Evolutionary conservation across 108 stramenopile genomes (phyloP).

Genomic region (Nitzschia sp.): DNA sequence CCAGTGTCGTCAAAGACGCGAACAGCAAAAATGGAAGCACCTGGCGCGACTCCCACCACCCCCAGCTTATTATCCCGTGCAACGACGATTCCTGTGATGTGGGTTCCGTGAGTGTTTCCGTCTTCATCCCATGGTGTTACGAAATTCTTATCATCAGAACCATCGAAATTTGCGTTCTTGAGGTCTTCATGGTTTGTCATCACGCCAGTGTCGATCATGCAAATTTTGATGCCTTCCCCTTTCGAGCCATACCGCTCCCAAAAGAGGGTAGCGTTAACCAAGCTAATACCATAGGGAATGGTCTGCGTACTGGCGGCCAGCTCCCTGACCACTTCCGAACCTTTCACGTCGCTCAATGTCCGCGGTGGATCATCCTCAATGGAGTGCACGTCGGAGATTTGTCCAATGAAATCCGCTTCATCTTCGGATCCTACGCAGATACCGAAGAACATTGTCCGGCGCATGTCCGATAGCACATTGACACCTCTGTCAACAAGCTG

Average conservation of each 20-base stretch:
- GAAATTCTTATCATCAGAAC: neutral
- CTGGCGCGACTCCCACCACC: conserved; percentile 52
- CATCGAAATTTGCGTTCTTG: neutral
- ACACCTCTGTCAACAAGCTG: neutral
- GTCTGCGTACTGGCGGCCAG: neutral
- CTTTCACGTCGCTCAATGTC: conserved; percentile 1
- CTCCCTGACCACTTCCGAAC: neutral
- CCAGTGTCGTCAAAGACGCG: conserved; percentile 40
- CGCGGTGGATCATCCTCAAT: conserved; percentile 11
- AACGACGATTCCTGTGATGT: conserved; percentile 65
- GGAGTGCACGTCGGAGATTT: neutral
- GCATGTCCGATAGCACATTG: conserved; percentile 1
- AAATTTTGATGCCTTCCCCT: conserved; percentile 40
- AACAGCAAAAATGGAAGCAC: conserved; percentile 35
- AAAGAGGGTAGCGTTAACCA: conserved; percentile 27
- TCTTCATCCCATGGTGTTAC: conserved; percentile 26
- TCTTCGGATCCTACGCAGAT: conserved; percentile 5
- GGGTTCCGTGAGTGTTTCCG: conserved; percentile 43
- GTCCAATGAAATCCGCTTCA: neutral
- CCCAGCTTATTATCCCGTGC: conserved; percentile 51
- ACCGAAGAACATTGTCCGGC: conserved; percentile 9
- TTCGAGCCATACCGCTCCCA: conserved; percentile 11
- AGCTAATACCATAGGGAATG: conserved; percentile 18
- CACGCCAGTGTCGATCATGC: conserved; percentile 62
- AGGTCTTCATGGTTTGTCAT: conserved; percentile 42